phyloP scores from a whole-genome alignment of 23 red algal genomes.

The Agarophyton chilense region DNA sequence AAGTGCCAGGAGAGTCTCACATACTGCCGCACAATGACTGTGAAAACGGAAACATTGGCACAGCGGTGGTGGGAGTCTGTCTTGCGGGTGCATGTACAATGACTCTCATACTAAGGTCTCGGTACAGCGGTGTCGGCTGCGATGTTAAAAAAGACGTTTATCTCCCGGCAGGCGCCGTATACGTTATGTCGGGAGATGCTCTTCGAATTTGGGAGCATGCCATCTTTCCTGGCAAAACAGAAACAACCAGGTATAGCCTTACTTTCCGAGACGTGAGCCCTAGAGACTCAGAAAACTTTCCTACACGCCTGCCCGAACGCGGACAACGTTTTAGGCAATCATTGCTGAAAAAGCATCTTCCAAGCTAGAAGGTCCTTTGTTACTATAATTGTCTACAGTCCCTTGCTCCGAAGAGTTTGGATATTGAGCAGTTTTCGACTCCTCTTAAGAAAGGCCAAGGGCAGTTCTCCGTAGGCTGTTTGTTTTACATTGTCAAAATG shows the following conservation, averaged over 20 bases:
- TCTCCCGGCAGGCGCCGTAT: conserved; percentile 49
- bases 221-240: conserved; percentile 63
- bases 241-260: conserved; percentile 43
- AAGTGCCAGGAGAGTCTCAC: conserved; percentile 24
- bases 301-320: too few species aligned
- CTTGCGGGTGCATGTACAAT: conserved; percentile 54
- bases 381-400: too few species aligned
- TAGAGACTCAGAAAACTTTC: background rate
- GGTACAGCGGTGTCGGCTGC: conserved; percentile 21
- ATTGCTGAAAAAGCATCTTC: background rate
- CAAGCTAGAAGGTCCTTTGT: too few species aligned
- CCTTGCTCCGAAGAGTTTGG: too few species aligned
- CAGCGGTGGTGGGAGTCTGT: conserved; percentile 65
- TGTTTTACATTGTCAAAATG: background rate
- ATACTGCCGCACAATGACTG: conserved; percentile 74
- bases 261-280: conserved; percentile 46
- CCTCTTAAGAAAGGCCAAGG: too few species aligned
- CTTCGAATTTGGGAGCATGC: conserved; percentile 65
- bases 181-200: conserved; percentile 71
- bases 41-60: conserved; percentile 49
- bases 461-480: too few species aligned
- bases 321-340: conserved; percentile 4
- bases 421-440: too few species aligned
- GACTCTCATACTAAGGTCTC: conserved; percentile 47
- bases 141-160: conserved; percentile 57